Percentiles rank a stretch among this genome's conserved stretches.
Evolutionary conservation across 805 yeast genomes (phyloP).

Genomic region (Yamadazyma endophytica): DNA sequence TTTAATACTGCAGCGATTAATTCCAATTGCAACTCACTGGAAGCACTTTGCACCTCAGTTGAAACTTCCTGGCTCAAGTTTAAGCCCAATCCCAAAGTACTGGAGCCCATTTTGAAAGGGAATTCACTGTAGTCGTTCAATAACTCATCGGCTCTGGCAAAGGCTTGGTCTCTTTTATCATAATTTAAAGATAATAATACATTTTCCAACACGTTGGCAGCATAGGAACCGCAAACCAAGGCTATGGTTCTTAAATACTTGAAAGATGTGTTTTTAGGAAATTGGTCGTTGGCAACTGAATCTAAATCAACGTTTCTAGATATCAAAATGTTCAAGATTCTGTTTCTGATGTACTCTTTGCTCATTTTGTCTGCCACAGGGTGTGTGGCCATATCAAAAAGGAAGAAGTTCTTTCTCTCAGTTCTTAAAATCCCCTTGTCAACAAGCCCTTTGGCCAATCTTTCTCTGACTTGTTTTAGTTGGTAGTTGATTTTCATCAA

Average conservation of each 20-base stretch:
- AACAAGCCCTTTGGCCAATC: slow-evolving; percentile 93
- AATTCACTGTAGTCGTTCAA: slow-evolving; percentile 76
- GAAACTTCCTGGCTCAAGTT: slow-evolving; percentile 59
- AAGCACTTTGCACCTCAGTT: slow-evolving; percentile 48
- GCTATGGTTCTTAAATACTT: slow-evolving; percentile 74
- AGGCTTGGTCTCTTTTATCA: slow-evolving; percentile 88
- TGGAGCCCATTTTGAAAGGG: slow-evolving; percentile 63
- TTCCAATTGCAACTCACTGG: slow-evolving; percentile 69
- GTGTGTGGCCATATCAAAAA: slow-evolving; percentile 98
- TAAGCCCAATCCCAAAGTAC: slow-evolving; percentile 66
- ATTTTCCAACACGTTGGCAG: slow-evolving; percentile 94
- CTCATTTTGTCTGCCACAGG: slow-evolving; percentile 85
- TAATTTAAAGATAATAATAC: slow-evolving; percentile 71
- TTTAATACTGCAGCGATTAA: slow-evolving; percentile 88
- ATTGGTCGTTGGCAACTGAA: slow-evolving; percentile 44
- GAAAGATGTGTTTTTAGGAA: slow-evolving; percentile 65
- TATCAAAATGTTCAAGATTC: slow-evolving; percentile 68
- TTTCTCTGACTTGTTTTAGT: slow-evolving; percentile 93
- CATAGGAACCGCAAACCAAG: slow-evolving; percentile 84
- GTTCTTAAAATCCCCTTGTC: slow-evolving; percentile 96
- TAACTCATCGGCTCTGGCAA: slow-evolving; percentile 90
- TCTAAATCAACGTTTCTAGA: slow-evolving; percentile 60
- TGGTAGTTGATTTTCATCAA: slow-evolving; percentile 91
- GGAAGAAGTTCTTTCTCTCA: slow-evolving; percentile 87
- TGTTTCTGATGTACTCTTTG: slow-evolving; percentile 72